Evolutionary conservation across 768 basidiomycete species (phyloP), one percentile per base, ranked within the genome.

Genomic region (Hypholoma fasciculare): DNA sequence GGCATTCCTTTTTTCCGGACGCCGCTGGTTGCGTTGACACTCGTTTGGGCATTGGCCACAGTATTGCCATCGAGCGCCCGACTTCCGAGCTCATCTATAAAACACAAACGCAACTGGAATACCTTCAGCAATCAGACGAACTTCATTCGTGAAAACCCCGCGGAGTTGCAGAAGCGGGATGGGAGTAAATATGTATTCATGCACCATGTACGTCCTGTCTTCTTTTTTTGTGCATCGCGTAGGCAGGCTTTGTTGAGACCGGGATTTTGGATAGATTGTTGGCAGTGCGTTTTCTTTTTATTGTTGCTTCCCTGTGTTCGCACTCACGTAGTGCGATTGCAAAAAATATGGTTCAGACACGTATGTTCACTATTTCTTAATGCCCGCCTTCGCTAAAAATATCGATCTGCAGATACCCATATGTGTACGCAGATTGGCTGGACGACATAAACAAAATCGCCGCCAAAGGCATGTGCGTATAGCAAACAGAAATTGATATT

Each of bases 141-240:
- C 3, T 57, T 60, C 6, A 19, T 54, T 37, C 52, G 46, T 1
- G 68, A 71, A 48, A 59, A 69, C 56, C 67, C 68, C 23, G 50
- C 62, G 14, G 71, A 72, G 49, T 59, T 79, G 20, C 57, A 64
- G 48, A 78, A 76, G 60, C 69, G 78, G 46, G 76, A 74, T 64
- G 74, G 73, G n/a, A 66, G 71, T 4, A 81, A 79, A 72, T 80
- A 80, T 63, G 77, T 82, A 16, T 79, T 82, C 57, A 80, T 82
- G 78, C 80, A 83, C 56, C 75, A 78, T 69, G 81, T 80, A 65
- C 49, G 79, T 68, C 26, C 30, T 36, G 2, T 14, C 27, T 26
- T 23, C 27, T 44, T 52, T 44, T 52, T 17, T 27, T 34, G 30
- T 9, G 6, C 37, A 14, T 23, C 36, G 37, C 44, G 17, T 14